These are phyloP conservation scores for Coemansia sp. DNA, from an alignment of 192 early-diverging fungal species.

Conservation along the genomic window DNA sequence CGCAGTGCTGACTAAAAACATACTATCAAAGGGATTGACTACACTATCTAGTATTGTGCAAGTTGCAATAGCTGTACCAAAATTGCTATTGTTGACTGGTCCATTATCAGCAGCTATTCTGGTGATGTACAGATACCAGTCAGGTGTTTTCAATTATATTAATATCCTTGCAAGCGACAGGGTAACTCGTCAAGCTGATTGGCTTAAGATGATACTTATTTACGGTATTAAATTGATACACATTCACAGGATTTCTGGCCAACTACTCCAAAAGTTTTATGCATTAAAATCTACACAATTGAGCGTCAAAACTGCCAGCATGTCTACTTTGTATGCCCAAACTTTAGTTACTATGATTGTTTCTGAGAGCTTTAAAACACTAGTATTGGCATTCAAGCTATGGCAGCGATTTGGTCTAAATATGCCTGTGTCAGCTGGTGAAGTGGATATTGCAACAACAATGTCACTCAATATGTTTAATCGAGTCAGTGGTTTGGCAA, in stretches of 20 bases:
- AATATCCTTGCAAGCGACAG: neutral
- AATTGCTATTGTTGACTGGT: neutral
- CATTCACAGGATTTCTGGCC: neutral
- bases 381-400: slow-evolving; percentile 10
- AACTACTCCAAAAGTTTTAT: neutral
- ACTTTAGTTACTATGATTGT: neutral
- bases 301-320: neutral
- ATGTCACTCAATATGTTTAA: slow-evolving; percentile 1
- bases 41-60: neutral
- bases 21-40: neutral
- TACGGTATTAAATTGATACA: neutral
- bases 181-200: neutral
- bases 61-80: neutral
- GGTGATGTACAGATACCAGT: neutral
- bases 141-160: neutral
- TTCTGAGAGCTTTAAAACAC: neutral
- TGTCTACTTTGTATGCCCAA: neutral
- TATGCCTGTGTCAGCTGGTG: neutral
- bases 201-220: neutral
- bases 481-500: neutral
- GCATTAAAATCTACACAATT: neutral
- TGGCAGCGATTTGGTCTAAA: neutral
- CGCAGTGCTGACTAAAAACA: neutral
- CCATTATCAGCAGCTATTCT: neutral
- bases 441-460: slow-evolving; percentile 12